Evolutionary conservation across 2,329 filamentous ascomycete species (phyloP).

Genomic region (Coleophoma eucalyptorum): DNA sequence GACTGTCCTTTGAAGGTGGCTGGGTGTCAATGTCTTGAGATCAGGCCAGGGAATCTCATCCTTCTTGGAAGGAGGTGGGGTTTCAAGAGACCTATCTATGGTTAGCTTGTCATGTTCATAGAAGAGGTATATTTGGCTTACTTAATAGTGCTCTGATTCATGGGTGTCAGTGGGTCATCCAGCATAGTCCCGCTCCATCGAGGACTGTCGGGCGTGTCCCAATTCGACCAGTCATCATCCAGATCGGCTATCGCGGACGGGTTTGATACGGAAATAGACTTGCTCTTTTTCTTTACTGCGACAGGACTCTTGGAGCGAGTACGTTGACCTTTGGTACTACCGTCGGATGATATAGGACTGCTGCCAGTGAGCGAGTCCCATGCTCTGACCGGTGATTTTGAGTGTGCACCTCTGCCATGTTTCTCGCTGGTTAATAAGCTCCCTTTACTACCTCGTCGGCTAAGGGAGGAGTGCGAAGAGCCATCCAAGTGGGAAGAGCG

Average conservation of each 20-base stretch:
- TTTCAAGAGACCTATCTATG: constrained; percentile 11
- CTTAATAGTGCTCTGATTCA: constrained; percentile 19
- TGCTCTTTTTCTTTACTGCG: constrained; percentile 13
- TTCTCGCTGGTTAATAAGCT: constrained; percentile 15
- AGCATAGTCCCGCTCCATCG: constrained; percentile 56
- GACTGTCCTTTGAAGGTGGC: constrained; percentile 78
- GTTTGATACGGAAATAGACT: constrained; percentile 15
- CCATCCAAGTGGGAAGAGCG: constrained; percentile 30
- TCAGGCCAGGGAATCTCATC: constrained; percentile 33
- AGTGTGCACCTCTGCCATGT: constrained; percentile 10
- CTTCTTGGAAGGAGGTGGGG: constrained; percentile 16
- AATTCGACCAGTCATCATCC: constrained; percentile 62
- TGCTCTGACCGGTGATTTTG: constrained; percentile 17
- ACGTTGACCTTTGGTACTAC: too few relatives aligned
- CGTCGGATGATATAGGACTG: constrained; percentile 15
- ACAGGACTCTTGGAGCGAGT: constrained; percentile 9
- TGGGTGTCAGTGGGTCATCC: constrained; percentile 22
- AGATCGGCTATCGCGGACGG: constrained; percentile 31
- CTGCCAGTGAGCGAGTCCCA: constrained; percentile 25
- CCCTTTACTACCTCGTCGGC: constrained; percentile 33
- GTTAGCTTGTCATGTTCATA: constrained; percentile 11
- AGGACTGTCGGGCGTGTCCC: constrained; percentile 55
- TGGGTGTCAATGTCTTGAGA: constrained; percentile 53
- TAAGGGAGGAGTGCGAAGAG: constrained; percentile 15
- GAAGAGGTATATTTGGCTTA: constrained; percentile 10